These are phyloP conservation scores for Corymbia calophylla DNA, from an alignment of 441 rosid genomes.

Conservation along the genomic window DNA sequence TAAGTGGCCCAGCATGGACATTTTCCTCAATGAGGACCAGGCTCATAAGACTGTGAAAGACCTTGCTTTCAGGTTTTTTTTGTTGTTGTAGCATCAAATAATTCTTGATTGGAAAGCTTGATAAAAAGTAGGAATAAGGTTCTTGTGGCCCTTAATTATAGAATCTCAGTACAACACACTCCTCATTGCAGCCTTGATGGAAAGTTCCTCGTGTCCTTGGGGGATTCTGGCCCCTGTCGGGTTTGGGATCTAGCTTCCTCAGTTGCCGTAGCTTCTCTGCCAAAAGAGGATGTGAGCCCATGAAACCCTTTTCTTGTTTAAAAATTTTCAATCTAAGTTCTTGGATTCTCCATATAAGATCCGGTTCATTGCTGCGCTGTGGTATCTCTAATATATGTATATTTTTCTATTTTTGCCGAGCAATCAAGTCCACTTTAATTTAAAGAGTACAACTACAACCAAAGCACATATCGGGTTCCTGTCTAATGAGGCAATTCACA, in stretches of 20 bases:
- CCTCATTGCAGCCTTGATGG: conserved; percentile 71
- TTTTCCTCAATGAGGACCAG: conserved; percentile 46
- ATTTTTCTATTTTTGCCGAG: not conserved
- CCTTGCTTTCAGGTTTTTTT: conserved; percentile 72
- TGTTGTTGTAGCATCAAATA: not conserved
- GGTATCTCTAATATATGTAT: not conserved
- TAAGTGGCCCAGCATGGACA: conserved; percentile 90
- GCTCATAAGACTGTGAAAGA: conserved; percentile 46
- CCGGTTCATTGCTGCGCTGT: not conserved
- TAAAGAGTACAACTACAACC: not conserved
- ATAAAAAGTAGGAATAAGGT: not conserved
- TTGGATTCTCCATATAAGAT: not conserved
- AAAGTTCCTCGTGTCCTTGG: conserved; percentile 77
- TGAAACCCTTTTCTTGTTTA: not conserved
- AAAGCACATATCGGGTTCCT: not conserved
- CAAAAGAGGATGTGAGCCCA: conserved; percentile 51
- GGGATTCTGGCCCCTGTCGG: conserved; percentile 59
- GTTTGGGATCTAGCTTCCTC: conserved; percentile 81
- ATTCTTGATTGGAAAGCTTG: not conserved
- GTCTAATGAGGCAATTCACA: not conserved
- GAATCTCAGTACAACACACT: conserved; percentile 2
- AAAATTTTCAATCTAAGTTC: not conserved
- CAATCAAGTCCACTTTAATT: not conserved
- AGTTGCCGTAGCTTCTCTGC: conserved; percentile 49
- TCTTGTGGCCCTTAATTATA: not conserved